phyloP scores from a whole-genome alignment of 1,284 basidiomycete species.

The Moesziomyces antarcticus region DNA sequence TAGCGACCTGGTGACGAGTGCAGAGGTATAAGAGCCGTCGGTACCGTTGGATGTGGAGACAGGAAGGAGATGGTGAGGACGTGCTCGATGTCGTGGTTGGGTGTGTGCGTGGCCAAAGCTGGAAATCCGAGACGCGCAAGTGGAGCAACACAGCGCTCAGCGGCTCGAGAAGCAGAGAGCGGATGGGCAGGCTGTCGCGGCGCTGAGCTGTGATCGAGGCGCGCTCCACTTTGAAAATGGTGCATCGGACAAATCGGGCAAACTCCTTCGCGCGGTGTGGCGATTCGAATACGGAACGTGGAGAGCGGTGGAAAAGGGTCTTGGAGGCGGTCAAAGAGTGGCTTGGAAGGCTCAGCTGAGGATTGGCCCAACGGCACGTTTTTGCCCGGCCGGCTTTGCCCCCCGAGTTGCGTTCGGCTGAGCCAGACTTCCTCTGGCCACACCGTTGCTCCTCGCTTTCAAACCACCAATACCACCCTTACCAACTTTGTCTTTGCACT shows the following conservation, averaged over 20 bases:
- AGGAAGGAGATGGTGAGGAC: background rate
- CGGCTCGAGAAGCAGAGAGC: constrained; percentile 1
- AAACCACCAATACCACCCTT: constrained; percentile 8
- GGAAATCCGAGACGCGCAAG: constrained; percentile 40
- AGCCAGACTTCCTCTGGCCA: background rate
- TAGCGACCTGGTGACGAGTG: background rate
- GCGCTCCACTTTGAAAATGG: constrained; percentile 27
- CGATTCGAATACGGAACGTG: background rate
- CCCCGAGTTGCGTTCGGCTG: constrained; percentile 11
- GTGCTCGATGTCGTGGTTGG: background rate
- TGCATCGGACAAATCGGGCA: constrained; percentile 14
- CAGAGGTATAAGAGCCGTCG: too few species aligned
- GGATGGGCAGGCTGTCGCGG: constrained; percentile 3
- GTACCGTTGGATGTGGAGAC: background rate
- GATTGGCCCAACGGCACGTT: constrained; percentile 31
- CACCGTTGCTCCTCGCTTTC: background rate
- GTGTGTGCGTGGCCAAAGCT: constrained; percentile 19
- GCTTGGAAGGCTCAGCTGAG: background rate
- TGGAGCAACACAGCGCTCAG: constrained; percentile 26
- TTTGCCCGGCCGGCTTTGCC: constrained; percentile 11
- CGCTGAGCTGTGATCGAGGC: constrained; percentile 32
- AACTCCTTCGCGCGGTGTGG: background rate
- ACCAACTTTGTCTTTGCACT: constrained; percentile 2
- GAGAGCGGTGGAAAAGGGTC: constrained; percentile 11
- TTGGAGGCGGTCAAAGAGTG: background rate